A percentile compares a stretch with the other conserved stretches of the same genome.
phyloP scores from a whole-genome alignment of 2,329 filamentous ascomycete species.

The Cladosporium colombiae region DNA sequence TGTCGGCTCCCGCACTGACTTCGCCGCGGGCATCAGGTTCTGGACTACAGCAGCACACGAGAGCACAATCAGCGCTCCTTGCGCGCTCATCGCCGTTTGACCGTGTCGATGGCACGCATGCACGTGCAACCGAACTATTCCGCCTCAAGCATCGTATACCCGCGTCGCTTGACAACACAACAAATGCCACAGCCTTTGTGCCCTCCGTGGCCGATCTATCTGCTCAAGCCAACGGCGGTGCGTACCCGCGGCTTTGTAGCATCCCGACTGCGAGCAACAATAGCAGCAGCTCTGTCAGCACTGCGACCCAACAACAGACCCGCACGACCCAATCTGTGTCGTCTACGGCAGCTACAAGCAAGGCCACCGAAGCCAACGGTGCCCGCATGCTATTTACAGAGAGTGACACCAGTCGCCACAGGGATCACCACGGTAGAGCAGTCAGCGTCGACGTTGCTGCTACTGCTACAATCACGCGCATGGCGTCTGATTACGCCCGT shows the following conservation, averaged over 20 bases:
- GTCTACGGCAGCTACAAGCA: background rate
- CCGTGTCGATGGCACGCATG: background rate
- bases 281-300: background rate
- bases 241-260: conserved; percentile 27
- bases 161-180: background rate
- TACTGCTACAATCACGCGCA: background rate
- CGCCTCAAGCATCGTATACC: conserved; percentile 14
- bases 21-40: background rate
- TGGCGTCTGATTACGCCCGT: background rate
- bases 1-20: background rate
- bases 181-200: background rate
- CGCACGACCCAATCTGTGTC: background rate
- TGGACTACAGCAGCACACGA: conserved; percentile 2
- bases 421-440: conserved; percentile 18
- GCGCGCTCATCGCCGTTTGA: conserved; percentile 15
- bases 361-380: background rate
- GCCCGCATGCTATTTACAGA: conserved; percentile 16
- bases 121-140: conserved; percentile 12
- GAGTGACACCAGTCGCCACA: conserved; percentile 16
- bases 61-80: conserved; percentile 9
- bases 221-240: conserved; percentile 32
- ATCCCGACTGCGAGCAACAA: background rate
- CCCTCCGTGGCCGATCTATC: conserved; percentile 3
- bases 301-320: background rate
- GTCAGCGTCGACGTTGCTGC: background rate